Base-by-base conservation (phyloP, 495 filamentous ascomycete genomes). In the Cryomyces antarcticus region DNA sequence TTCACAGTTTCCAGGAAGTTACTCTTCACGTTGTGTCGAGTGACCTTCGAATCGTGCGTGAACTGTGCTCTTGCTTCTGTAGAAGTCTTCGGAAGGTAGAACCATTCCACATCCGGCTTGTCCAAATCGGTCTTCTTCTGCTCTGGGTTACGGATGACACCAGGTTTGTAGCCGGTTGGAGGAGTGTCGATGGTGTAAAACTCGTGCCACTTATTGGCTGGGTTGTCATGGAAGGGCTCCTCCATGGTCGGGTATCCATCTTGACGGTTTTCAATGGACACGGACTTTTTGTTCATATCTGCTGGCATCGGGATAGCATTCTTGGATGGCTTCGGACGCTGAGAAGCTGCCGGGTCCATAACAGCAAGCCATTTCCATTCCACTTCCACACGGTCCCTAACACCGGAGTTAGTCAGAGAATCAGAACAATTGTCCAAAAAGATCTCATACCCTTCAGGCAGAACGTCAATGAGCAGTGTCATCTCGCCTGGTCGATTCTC, bases 61-160 rank as follows among this genome's bases (percentile, higher is more conserved):
- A 85, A 97, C 55, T 93, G 82, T 37, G 83, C 78, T 60, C 78
- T 86, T 52, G 85, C 80, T 55, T 97, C 89, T 13, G 89, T 96
- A 38, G 88, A 95, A 39, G 67, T 72, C 52, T 74, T 71, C 12
- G 82, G 82, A 49, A 97, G 68, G 58, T 95, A 97, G 61, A 82
- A 74, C 88, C 87, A 97, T 43, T 93, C 60, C 50, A 80, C 75
- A 44, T 85, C 73, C 7, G 72, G 65, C 55, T 76, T 75, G 47
- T 60, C 53, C 13, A 93, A 52, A 51, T 88, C 72, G 41, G 89
- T 65, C 52, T 69, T 66, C 24, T 49, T 39, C 38, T 47, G 43
- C 9, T 7, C 29, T 53, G 68, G 58, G 52, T 67, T 68, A n/a
- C 47, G 53, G 29, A 51, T 61, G 41, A 66, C 57, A 44, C 53